Conservation (phyloP, 2,329 filamentous ascomycete genomes). For the Canariomyces notabilis region DNA sequence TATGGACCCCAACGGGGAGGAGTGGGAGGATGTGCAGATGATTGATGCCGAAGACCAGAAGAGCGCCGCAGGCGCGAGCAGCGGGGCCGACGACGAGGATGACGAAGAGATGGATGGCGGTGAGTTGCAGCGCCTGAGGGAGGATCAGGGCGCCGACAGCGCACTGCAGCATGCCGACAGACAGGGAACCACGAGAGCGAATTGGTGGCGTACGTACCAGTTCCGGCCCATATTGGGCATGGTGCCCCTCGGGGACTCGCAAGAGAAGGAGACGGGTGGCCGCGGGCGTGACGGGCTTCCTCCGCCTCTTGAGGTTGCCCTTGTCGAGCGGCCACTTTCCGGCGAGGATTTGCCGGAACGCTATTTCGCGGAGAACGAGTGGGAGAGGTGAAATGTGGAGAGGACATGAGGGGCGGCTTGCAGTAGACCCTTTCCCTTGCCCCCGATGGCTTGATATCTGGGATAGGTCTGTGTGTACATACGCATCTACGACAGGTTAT, state of each 20-base stretch:
- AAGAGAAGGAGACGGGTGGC: conserved; percentile 32
- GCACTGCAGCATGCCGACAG: conserved; percentile 33
- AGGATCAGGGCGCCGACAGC: conserved; percentile 36
- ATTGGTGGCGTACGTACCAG: conserved; percentile 80
- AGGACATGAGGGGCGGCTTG: neutral
- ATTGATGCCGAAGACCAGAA: conserved; percentile 28
- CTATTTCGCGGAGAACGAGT: conserved; percentile 57
- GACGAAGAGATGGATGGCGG: conserved; percentile 33
- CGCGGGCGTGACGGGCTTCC: conserved; percentile 18
- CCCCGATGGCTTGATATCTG: neutral
- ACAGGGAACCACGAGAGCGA: conserved; percentile 28
- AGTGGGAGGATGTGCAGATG: conserved; percentile 34
- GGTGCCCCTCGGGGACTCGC: conserved; percentile 39
- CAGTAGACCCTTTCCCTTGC: neutral
- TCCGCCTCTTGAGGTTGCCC: conserved; percentile 65
- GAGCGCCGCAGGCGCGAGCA: conserved; percentile 28
- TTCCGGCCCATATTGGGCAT: conserved; percentile 88
- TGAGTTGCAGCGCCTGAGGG: conserved; percentile 29
- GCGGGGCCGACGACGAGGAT: conserved; percentile 39
- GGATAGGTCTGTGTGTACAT: conserved; percentile 1
- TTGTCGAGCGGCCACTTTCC: conserved; percentile 83
- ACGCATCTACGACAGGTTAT: neutral
- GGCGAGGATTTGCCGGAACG: conserved; percentile 72
- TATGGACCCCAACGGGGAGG: conserved; percentile 30
- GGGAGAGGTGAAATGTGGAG: conserved; percentile 35